Conservation (phyloP, 2,329 filamentous ascomycete genomes). For the Calycina herbarum region DNA sequence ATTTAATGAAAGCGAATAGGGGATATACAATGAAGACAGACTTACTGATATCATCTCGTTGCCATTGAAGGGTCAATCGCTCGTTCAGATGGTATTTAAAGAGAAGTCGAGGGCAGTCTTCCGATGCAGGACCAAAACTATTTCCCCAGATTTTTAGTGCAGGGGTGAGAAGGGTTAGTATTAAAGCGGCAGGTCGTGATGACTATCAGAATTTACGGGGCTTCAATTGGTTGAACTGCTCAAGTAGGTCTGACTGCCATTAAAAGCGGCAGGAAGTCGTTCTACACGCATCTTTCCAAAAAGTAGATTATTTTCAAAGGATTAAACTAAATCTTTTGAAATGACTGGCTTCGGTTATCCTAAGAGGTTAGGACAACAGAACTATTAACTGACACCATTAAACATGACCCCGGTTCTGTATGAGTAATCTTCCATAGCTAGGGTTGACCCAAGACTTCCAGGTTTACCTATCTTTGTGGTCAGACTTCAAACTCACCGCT, state of each 20-base stretch:
- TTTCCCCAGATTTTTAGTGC: background rate
- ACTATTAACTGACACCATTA: too few relatives aligned
- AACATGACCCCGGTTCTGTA: too few relatives aligned
- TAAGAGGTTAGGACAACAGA: too few relatives aligned
- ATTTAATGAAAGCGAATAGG: background rate
- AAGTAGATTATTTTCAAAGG: too few relatives aligned
- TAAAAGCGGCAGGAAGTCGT: too few relatives aligned
- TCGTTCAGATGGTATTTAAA: background rate
- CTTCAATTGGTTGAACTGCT: background rate
- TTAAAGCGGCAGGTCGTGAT: background rate
- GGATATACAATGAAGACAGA: background rate
- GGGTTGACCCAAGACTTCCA: too few relatives aligned
- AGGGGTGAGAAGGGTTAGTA: background rate
- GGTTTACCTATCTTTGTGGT: too few relatives aligned
- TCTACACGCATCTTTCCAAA: too few relatives aligned
- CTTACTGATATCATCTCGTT: conserved; percentile 32
- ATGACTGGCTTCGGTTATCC: too few relatives aligned
- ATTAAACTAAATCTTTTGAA: too few relatives aligned
- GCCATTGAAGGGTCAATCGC: conserved; percentile 27
- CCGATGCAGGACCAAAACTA: background rate
- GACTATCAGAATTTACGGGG: background rate
- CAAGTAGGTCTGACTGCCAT: background rate
- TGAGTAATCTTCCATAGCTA: too few relatives aligned
- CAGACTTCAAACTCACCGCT: background rate
- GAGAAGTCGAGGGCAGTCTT: background rate